phyloP scores from a whole-genome alignment of 2,329 filamentous ascomycete genomes.

The Talaromyces albobiverticillius region DNA sequence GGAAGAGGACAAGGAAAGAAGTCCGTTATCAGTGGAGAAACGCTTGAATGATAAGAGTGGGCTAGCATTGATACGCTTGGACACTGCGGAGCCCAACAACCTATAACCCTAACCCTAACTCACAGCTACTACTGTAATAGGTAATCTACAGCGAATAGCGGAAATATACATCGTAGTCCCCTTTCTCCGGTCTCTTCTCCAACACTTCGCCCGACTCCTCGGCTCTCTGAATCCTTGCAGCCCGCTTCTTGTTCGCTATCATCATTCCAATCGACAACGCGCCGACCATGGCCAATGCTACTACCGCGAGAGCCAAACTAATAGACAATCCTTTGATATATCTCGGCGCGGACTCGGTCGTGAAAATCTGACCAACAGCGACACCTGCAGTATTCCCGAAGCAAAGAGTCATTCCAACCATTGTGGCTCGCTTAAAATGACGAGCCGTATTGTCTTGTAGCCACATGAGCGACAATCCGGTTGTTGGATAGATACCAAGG shows the following conservation, averaged over 20 bases:
- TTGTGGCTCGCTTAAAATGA: constrained; percentile 9
- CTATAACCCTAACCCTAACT: neutral
- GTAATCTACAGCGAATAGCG: constrained; percentile 8
- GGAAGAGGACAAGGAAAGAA: constrained; percentile 6
- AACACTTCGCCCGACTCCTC: constrained; percentile 3
- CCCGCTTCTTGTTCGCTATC: constrained; percentile 9
- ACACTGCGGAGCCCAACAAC: too few species aligned
- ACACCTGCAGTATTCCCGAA: constrained; percentile 9
- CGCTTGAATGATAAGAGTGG: constrained; percentile 1
- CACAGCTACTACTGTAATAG: neutral
- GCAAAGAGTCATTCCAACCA: constrained; percentile 7
- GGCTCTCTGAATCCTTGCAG: constrained; percentile 8
- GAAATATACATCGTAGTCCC: constrained; percentile 10
- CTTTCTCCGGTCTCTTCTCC: constrained; percentile 6
- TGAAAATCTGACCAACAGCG: constrained; percentile 11
- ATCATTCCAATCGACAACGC: constrained; percentile 9
- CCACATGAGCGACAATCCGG: constrained; percentile 9
- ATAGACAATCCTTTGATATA: constrained; percentile 9
- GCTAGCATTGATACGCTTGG: neutral
- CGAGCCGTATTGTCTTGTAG: constrained; percentile 8
- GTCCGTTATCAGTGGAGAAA: constrained; percentile 2
- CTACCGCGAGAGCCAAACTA: constrained; percentile 7
- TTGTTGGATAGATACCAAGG: constrained; percentile 9
- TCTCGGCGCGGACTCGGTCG: constrained; percentile 6
- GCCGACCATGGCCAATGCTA: constrained; percentile 9